A percentile compares a stretch with the other conserved stretches of the same genome.
These are phyloP conservation scores for Mycena kentingensis DNA, from an alignment of 768 basidiomycete species.

Conservation along the genomic window DNA sequence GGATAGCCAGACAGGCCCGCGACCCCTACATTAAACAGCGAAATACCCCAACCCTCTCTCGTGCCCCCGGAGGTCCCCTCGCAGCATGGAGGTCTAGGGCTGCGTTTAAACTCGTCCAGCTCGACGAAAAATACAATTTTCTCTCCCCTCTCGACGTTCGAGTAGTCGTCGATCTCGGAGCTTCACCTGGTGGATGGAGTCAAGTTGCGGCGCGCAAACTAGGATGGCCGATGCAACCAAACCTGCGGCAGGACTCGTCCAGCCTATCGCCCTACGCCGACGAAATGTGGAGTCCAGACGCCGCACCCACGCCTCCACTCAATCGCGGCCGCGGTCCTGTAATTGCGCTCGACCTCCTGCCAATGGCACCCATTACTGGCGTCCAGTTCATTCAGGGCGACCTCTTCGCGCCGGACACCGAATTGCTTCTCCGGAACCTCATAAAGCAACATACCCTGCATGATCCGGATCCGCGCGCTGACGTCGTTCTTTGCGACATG, in stretches of 20 bases:
- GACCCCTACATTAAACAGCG: conserved; percentile 75
- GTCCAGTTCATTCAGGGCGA: conserved; percentile 76
- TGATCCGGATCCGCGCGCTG: conserved; percentile 52
- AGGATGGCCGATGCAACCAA: conserved; percentile 43
- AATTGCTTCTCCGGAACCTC: conserved; percentile 40
- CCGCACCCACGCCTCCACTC: neutral
- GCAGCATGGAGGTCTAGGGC: conserved; percentile 77
- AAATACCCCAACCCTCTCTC: conserved; percentile 28
- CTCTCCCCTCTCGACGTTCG: conserved; percentile 52
- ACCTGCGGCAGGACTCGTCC: conserved; percentile 15
- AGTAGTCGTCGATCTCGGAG: conserved; percentile 84
- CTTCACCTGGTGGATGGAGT: conserved; percentile 93
- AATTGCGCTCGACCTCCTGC: conserved; percentile 80
- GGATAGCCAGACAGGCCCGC: conserved; percentile 69
- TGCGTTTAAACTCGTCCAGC: conserved; percentile 88
- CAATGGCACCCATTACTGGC: conserved; percentile 69
- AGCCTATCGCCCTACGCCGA: conserved; percentile 15
- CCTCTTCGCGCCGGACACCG: conserved; percentile 65
- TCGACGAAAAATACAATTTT: conserved; percentile 60
- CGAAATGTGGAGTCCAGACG: conserved; percentile 34
- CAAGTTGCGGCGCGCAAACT: conserved; percentile 74
- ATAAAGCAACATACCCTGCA: conserved; percentile 26
- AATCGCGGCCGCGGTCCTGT: conserved; percentile 47
- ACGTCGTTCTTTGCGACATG: conserved; percentile 90
- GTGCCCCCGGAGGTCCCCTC: conserved; percentile 21